Conservation (phyloP, 202 grass and related monocot species). For the Schoenoplectus triqueter region DNA sequence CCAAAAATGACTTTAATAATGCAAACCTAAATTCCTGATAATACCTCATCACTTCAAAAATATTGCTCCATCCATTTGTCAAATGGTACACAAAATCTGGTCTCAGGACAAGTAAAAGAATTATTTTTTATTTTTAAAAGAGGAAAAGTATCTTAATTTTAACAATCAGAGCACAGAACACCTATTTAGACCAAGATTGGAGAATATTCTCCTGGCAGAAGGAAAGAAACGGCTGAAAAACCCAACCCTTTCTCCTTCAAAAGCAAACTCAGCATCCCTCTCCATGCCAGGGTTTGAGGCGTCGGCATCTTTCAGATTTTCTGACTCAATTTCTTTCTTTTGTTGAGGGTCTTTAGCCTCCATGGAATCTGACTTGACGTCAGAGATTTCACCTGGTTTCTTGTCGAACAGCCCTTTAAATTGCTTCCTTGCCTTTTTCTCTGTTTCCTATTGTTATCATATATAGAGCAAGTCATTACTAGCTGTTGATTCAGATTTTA, state of each 20-base stretch:
- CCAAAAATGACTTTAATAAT: not conserved
- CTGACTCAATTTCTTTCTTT: conserved; percentile 34
- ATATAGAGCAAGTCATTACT: not conserved
- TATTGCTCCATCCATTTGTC: conserved; percentile 1
- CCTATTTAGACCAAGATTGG: conserved; percentile 71
- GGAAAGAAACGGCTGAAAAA: conserved; percentile 66
- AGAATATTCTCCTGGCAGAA: conserved; percentile 59
- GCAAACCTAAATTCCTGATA: not conserved
- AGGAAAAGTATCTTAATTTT: not conserved
- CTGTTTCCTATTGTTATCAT: conserved; percentile 59
- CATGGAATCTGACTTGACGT: conserved; percentile 46
- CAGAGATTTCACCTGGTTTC: conserved; percentile 90
- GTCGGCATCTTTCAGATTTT: conserved; percentile 6
- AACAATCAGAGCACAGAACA: conserved; percentile 62
- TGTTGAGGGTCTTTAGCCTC: conserved; percentile 27
- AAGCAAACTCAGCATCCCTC: conserved; percentile 44
- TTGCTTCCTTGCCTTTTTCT: conserved; percentile 82
- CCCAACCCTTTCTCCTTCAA: conserved; percentile 63
- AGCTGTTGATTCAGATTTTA: not conserved
- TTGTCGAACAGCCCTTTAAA: conserved; percentile 99
- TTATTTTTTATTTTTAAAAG: conserved; percentile 21
- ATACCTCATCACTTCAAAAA: not conserved
- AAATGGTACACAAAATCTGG: not conserved
- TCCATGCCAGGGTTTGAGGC: conserved; percentile 16
- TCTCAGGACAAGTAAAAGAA: not conserved